Base-by-base conservation (phyloP, 2,329 filamentous ascomycete species). In the Colletotrichum sp. region DNA sequence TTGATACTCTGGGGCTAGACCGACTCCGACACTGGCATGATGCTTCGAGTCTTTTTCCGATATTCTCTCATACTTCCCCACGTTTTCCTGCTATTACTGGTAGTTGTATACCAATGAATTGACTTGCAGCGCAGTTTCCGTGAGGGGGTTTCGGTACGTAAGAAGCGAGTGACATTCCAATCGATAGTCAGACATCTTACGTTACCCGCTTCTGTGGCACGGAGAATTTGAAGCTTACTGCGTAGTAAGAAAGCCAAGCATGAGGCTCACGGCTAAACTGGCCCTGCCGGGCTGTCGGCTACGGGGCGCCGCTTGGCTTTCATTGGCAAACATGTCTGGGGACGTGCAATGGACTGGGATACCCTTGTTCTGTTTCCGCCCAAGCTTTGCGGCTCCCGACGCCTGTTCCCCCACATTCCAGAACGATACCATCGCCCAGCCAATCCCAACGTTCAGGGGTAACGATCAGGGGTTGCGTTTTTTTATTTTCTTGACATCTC, bases 301-400 rank as follows among this genome's bases (percentile, higher is more conserved):
- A 67, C 28, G 28, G 39, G 55, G 64, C 34, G 28, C 55, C 48
- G 36, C 30, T 16, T 8, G 15, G 34, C 18, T n/a, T 18, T 32
- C 16, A 22, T 13, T 27, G 22, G 22, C 34, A 16, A 56, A 22
- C n/a, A 30, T 30, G 60, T 48, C 22, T 27, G 10, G 58, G 34
- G 65, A n/a, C 13, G n/a, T 6, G 28, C 39, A n/a, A 32, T 12
- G 22, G 9, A n/a, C 70, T 6, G 39, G 65, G 56, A 52, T 64
- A 69, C 28, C 71, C 71, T 22, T 65, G 66, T 13, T n/a, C 7
- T 25, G 16, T 12, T 39, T 62, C 36, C 30, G 13, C 25, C 66
- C 56, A 74, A 64, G 71, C 71, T 74, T 70, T 74, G 71, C 65
- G 66, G 66, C 66, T 70, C 66, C 39, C 71, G 43, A 70, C 65